Percentiles rank a stretch among this genome's conserved stretches.
Evolutionary conservation across 768 basidiomycete genomes (phyloP).

Genomic region (Boletus rex-veris): DNA sequence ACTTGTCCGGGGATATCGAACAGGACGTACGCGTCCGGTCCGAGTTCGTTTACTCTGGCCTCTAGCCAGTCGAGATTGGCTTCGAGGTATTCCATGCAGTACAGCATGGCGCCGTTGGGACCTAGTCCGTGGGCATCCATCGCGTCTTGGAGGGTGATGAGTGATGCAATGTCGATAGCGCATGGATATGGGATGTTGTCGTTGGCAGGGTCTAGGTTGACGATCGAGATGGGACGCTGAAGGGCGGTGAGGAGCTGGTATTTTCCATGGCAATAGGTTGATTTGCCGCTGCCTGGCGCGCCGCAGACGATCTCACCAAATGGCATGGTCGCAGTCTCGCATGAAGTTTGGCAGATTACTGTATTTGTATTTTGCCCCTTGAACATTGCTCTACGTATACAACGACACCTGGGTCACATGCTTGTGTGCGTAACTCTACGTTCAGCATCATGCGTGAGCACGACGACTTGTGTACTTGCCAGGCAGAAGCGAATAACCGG

Average conservation of each 20-base stretch:
- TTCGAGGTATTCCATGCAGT: slow-evolving; percentile 96
- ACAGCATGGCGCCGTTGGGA: slow-evolving; percentile 95
- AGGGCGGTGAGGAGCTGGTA: slow-evolving; percentile 87
- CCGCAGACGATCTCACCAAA: slow-evolving; percentile 88
- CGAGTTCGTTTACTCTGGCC: slow-evolving; percentile 59
- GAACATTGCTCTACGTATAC: too few species aligned
- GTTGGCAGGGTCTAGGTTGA: slow-evolving; percentile 97
- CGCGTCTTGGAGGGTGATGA: slow-evolving; percentile 84
- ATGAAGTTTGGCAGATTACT: neutral
- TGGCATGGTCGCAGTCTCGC: slow-evolving; percentile 52
- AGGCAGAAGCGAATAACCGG: too few species aligned
- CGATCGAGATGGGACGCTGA: slow-evolving; percentile 77
- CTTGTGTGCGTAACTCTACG: too few species aligned
- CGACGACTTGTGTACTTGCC: too few species aligned
- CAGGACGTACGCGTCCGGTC: slow-evolving; percentile 77
- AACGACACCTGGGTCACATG: too few species aligned
- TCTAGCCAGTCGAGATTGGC: slow-evolving; percentile 91
- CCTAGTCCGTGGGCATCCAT: slow-evolving; percentile 85
- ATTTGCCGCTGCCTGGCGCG: slow-evolving; percentile 84
- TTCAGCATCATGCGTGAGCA: too few species aligned
- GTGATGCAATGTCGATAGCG: slow-evolving; percentile 75
- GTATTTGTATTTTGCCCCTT: neutral
- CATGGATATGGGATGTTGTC: slow-evolving; percentile 89
- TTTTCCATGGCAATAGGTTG: slow-evolving; percentile 86
- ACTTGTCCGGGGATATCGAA: slow-evolving; percentile 98